phyloP scores from a whole-genome alignment of 176 grass and related monocot genomes.

The Musa itinerans region DNA sequence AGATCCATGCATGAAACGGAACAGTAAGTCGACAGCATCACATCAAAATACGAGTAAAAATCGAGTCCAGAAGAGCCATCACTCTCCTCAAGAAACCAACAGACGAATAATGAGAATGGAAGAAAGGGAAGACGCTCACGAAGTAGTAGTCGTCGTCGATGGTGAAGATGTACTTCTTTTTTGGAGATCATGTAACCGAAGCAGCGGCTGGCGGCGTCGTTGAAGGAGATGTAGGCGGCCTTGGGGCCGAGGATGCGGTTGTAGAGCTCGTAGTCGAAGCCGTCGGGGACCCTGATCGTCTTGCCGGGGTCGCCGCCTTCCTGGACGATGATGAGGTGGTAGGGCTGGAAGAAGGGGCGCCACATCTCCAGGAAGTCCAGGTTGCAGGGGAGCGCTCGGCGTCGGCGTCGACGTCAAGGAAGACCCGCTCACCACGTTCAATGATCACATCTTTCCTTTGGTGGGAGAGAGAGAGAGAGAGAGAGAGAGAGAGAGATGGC shows the following conservation, averaged over 20 bases:
- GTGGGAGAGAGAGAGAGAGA: neutral
- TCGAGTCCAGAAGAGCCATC: neutral
- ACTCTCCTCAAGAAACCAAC: neutral
- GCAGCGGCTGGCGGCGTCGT: constrained; percentile 18
- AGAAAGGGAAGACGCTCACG: neutral
- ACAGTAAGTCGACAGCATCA: neutral
- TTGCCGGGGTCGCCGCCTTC: constrained; percentile 36
- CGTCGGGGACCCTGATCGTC: constrained; percentile 58
- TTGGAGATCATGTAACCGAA: constrained; percentile 18
- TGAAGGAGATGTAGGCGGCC: constrained; percentile 12
- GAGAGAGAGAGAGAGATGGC: neutral
- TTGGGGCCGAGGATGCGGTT: constrained; percentile 47
- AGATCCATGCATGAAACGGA: neutral
- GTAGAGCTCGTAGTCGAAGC: constrained; percentile 79
- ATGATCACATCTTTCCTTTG: neutral
- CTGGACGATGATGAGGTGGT: constrained; percentile 45
- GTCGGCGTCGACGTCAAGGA: neutral
- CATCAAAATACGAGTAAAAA: neutral
- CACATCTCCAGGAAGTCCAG: constrained; percentile 32
- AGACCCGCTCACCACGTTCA: neutral
- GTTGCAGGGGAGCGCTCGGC: constrained; percentile 9
- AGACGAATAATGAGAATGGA: neutral
- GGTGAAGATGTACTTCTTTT: constrained; percentile 24
- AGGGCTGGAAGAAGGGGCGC: constrained; percentile 34
- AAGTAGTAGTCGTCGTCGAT: constrained; percentile 23